Evolutionary conservation across 2,329 filamentous ascomycete genomes (phyloP).

Genomic region (Penicillium brasilianum): DNA sequence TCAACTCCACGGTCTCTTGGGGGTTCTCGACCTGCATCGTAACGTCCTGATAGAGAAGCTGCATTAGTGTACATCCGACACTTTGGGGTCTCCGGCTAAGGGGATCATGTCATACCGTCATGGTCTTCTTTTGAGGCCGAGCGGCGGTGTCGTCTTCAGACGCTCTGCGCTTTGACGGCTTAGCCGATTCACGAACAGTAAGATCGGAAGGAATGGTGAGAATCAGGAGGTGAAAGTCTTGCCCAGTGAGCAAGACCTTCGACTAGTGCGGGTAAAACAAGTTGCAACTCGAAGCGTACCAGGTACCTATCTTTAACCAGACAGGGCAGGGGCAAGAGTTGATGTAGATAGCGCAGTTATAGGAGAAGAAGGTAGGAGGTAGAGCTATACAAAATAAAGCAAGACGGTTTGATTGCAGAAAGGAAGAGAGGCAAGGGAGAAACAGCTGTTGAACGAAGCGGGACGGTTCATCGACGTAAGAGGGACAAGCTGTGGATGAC

Average conservation of each 20-base stretch:
- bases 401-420: neutral
- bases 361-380: neutral
- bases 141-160: slow-evolving; percentile 53
- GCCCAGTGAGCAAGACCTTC: slow-evolving; percentile 50
- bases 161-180: slow-evolving; percentile 59
- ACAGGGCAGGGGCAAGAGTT: slow-evolving; percentile 16
- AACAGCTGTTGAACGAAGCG: slow-evolving; percentile 17
- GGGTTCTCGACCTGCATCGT: slow-evolving; percentile 68
- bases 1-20: slow-evolving; percentile 62
- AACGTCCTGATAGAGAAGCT: slow-evolving; percentile 47
- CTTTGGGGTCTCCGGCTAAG: neutral
- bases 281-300: slow-evolving; percentile 37
- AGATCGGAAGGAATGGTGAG: slow-evolving; percentile 52
- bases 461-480: slow-evolving; percentile 34
- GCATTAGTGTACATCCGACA: slow-evolving; percentile 23
- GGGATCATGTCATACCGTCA: slow-evolving; percentile 49
- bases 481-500: slow-evolving; percentile 28
- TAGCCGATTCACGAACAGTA: slow-evolving; percentile 51
- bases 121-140: slow-evolving; percentile 59
- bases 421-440: slow-evolving; percentile 24
- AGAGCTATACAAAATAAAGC: slow-evolving; percentile 16
- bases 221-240: slow-evolving; percentile 46
- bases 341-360: slow-evolving; percentile 17
- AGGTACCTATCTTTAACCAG: slow-evolving; percentile 29
- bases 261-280: slow-evolving; percentile 32